Evolutionary conservation across 2,329 filamentous ascomycete species (phyloP).

Genomic region (Neoscytalidium dimidiatum): DNA sequence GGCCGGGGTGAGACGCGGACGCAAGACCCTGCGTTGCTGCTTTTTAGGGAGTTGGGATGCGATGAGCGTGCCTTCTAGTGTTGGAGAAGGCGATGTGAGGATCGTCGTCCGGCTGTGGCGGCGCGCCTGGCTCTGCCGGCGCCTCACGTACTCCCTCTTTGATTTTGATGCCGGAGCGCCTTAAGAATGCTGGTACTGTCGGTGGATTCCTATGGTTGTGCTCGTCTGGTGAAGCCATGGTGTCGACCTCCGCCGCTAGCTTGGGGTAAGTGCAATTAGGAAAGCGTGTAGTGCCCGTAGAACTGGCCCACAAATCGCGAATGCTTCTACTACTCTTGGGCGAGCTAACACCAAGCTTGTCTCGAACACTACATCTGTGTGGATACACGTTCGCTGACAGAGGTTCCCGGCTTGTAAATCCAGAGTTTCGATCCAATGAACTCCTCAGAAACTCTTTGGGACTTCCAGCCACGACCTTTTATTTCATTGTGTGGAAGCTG

Average conservation of each 20-base stretch:
- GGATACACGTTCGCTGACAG: too few species aligned
- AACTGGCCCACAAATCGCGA: too few species aligned
- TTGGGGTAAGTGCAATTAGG: neutral
- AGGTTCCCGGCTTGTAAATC: too few species aligned
- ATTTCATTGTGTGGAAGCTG: too few species aligned
- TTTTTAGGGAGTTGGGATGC: neutral
- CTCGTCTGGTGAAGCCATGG: neutral
- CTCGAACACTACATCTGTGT: too few species aligned
- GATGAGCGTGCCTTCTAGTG: neutral
- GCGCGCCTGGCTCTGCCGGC: neutral
- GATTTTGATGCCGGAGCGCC: slow-evolving; percentile 1
- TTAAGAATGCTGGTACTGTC: neutral
- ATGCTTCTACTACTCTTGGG: too few species aligned
- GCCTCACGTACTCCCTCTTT: neutral
- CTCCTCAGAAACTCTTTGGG: too few species aligned
- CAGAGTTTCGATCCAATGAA: too few species aligned
- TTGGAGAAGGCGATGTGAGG: neutral
- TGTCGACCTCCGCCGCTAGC: neutral
- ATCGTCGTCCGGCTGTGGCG: neutral
- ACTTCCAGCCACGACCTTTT: neutral
- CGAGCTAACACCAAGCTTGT: too few species aligned
- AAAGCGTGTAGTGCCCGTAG: neutral
- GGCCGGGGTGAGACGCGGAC: too few species aligned
- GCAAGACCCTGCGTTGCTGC: neutral
- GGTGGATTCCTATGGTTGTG: neutral